These are phyloP conservation scores for Fusarium sp. DNA, from an alignment of 2,329 filamentous ascomycete genomes.

Conservation along the genomic window DNA sequence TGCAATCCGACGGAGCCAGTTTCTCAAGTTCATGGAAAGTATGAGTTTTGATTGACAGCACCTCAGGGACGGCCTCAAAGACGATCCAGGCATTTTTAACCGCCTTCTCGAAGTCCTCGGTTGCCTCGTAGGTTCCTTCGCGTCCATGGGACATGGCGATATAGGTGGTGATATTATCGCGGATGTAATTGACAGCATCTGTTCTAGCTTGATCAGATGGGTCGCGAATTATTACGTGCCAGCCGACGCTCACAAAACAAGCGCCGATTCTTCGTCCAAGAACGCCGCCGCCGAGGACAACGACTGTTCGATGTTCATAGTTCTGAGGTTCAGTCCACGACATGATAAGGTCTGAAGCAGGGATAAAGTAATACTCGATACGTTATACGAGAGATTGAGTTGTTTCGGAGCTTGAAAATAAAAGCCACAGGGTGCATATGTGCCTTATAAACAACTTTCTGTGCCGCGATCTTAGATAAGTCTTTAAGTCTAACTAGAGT, in stretches of 20 bases:
- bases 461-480: too few species aligned
- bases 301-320: too few species aligned
- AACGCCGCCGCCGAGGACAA: neutral
- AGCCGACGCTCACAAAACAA: neutral
- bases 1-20: slow-evolving; percentile 53
- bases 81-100: neutral
- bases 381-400: too few species aligned
- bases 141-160: neutral
- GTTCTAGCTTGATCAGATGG: neutral
- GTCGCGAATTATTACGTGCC: neutral
- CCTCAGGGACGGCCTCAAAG: slow-evolving; percentile 4
- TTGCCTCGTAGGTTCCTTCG: neutral
- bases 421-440: too few species aligned
- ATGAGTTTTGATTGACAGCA: neutral
- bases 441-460: too few species aligned
- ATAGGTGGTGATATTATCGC: neutral
- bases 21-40: neutral
- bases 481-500: too few species aligned
- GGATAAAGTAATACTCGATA: too few species aligned
- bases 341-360: too few species aligned
- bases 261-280: neutral
- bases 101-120: neutral
- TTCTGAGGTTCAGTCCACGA: too few species aligned
- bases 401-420: too few species aligned
- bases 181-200: neutral